Conservation (phyloP, 1,284 basidiomycete species). For the Trametes polyzona region DNA sequence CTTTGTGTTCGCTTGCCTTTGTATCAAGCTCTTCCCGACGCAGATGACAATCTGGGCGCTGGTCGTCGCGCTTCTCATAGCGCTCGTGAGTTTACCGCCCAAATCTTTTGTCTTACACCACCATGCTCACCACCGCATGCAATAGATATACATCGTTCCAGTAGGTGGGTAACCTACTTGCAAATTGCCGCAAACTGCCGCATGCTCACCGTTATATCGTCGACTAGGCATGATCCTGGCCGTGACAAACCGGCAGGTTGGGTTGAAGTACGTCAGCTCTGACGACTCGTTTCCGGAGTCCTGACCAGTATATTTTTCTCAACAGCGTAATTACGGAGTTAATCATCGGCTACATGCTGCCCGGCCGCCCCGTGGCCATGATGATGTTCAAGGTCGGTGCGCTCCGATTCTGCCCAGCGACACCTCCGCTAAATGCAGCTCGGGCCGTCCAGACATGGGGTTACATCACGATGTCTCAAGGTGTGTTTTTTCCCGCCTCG, state of each 20-base stretch:
- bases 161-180: slow-evolving; percentile 34
- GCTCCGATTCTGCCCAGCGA: background rate
- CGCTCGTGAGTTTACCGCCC: slow-evolving; percentile 24
- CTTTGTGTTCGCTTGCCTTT: slow-evolving; percentile 65
- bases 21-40: slow-evolving; percentile 70
- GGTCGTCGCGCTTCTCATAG: slow-evolving; percentile 44
- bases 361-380: slow-evolving; percentile 51
- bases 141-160: slow-evolving; percentile 50
- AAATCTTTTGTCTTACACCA: background rate
- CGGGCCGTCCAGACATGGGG: slow-evolving; percentile 45
- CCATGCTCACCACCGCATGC: background rate
- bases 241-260: slow-evolving; percentile 55
- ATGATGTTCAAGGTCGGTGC: slow-evolving; percentile 45
- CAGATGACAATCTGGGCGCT: slow-evolving; percentile 67
- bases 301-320: background rate
- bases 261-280: slow-evolving; percentile 40
- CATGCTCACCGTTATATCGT: background rate
- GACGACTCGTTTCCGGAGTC: background rate
- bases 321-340: slow-evolving; percentile 52
- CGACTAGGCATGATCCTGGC: slow-evolving; percentile 53
- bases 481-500: slow-evolving; percentile 22
- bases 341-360: slow-evolving; percentile 51
- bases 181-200: too few species aligned
- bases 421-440: background rate
- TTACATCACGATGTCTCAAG: slow-evolving; percentile 48